Percentiles rank a stretch among this genome's conserved stretches.
Conservation (phyloP, 768 basidiomycete species). For the Gymnopilus dilepis region DNA sequence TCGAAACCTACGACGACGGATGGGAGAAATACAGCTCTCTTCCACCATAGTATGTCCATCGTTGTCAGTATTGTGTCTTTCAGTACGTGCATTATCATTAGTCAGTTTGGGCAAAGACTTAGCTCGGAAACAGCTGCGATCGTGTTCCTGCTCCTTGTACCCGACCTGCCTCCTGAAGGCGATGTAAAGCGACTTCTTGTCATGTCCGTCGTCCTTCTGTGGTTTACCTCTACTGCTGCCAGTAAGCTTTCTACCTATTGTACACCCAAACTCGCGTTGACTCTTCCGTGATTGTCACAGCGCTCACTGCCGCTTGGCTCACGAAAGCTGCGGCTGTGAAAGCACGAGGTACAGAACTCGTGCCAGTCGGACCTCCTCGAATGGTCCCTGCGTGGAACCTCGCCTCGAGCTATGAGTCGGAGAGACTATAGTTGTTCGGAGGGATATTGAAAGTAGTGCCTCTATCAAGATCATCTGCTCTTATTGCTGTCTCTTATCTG, state of each 20-base stretch:
- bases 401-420: background rate
- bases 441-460: background rate
- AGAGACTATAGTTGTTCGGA: background rate
- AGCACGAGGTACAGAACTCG: background rate
- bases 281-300: background rate
- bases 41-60: background rate
- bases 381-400: background rate
- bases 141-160: background rate
- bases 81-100: background rate
- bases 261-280: background rate
- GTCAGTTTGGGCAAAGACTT: no score
- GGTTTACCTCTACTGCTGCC: background rate
- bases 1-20: background rate
- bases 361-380: background rate
- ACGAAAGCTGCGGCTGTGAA: background rate
- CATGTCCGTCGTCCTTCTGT: background rate
- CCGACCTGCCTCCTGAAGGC: background rate
- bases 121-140: background rate
- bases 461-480: no score
- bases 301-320: background rate
- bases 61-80: background rate
- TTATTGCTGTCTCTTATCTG: no score
- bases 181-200: background rate
- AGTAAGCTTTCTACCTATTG: background rate
- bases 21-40: background rate